Percentiles rank a stretch among this genome's conserved stretches.
Conservation (phyloP, 2,329 filamentous ascomycete species). For the Talaromyces islandicus region DNA sequence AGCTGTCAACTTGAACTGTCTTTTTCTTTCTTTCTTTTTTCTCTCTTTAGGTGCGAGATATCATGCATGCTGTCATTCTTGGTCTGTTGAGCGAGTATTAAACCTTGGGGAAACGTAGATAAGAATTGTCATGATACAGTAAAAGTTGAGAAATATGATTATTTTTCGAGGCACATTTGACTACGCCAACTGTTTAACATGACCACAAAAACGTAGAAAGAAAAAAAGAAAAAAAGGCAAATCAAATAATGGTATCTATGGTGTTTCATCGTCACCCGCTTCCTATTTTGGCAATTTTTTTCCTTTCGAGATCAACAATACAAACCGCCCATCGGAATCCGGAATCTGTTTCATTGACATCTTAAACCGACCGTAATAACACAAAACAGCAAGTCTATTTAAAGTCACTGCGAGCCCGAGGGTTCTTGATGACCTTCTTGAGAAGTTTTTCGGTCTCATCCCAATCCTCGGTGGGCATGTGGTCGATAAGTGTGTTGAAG, state of each 20-base stretch:
- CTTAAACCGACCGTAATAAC: not conserved
- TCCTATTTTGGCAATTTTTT: not conserved
- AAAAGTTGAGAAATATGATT: not conserved
- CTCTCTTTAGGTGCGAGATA: not conserved
- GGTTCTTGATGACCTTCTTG: slow-evolving; percentile 68
- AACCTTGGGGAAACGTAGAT: not conserved
- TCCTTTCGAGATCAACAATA: not conserved
- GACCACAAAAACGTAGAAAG: not conserved
- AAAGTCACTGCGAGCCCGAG: slow-evolving; percentile 36
- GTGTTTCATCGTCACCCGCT: slow-evolving; percentile 12
- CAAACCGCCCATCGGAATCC: not conserved
- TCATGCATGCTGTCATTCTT: not conserved
- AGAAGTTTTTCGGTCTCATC: slow-evolving; percentile 79
- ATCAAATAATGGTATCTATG: slow-evolving; percentile 26
- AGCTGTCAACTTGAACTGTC: slow-evolving; percentile 1
- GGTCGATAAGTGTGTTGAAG: slow-evolving; percentile 75
- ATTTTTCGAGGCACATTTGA: not conserved
- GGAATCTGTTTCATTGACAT: not conserved
- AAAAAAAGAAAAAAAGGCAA: not conserved
- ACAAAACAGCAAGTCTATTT: not conserved
- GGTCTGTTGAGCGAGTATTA: not conserved
- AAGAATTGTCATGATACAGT: not conserved
- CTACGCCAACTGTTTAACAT: not conserved
- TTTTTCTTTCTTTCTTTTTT: not conserved
- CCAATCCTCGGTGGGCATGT: slow-evolving; percentile 82